Evolutionary conservation across 805 yeast species (phyloP).

Genomic region (Lachancea kluyveri): DNA sequence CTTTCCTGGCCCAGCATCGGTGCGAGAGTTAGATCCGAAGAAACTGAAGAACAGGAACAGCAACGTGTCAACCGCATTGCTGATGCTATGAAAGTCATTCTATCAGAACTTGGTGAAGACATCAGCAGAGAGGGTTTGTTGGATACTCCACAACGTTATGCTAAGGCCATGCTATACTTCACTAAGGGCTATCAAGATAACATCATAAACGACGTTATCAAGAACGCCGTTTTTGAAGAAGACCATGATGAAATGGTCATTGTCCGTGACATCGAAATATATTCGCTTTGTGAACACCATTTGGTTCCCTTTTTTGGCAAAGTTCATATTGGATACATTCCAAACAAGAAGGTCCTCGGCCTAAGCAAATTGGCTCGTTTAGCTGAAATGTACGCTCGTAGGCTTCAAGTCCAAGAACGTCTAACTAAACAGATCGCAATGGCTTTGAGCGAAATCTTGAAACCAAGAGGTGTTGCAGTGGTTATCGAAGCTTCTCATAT

Average conservation of each 20-base stretch:
- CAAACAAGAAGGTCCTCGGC: slow-evolving; percentile 88
- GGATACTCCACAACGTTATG: slow-evolving; percentile 95
- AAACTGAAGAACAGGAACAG: slow-evolving; percentile 54
- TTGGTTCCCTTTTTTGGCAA: slow-evolving; percentile 96
- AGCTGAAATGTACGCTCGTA: slow-evolving; percentile 94
- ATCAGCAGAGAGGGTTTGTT: slow-evolving; percentile 78
- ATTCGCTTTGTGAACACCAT: slow-evolving; percentile 95
- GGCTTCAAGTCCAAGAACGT: slow-evolving; percentile 97
- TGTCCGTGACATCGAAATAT: slow-evolving; percentile 88
- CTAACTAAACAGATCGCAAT: slow-evolving; percentile 95
- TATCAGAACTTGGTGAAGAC: slow-evolving; percentile 89
- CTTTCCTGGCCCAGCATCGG: slow-evolving; percentile 92
- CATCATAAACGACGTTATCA: slow-evolving; percentile 76
- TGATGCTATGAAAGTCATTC: slow-evolving; percentile 65
- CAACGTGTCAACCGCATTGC: slow-evolving; percentile 75
- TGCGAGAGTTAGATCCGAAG: slow-evolving; percentile 70
- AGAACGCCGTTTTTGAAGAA: slow-evolving; percentile 93
- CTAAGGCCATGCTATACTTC: slow-evolving; percentile 91
- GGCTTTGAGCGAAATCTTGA: slow-evolving; percentile 84
- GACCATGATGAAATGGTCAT: slow-evolving; percentile 99
- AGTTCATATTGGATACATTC: slow-evolving; percentile 96
- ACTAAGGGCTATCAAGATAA: slow-evolving; percentile 97
- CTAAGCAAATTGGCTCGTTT: slow-evolving; percentile 87
- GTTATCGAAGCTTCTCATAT: slow-evolving; percentile 97
- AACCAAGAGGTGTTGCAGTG: slow-evolving; percentile 96